Evolutionary conservation across 2,329 filamentous ascomycete genomes (phyloP).

Genomic region (Venturia carpophila): DNA sequence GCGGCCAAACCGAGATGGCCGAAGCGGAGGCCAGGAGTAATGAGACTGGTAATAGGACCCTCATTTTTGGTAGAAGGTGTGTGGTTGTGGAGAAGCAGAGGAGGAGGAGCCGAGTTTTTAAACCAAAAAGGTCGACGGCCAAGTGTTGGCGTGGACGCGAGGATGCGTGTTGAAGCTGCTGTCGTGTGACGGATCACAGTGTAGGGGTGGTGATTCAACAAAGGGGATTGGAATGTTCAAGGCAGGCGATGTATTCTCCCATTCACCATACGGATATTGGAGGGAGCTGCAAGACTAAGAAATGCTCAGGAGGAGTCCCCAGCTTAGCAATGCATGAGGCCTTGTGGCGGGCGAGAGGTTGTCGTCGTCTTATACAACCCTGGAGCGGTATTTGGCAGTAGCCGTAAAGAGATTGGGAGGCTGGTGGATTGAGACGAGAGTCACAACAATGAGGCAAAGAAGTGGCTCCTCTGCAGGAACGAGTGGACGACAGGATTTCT

Average conservation of each 20-base stretch:
- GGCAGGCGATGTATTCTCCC: neutral
- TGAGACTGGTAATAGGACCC: neutral
- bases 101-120: neutral
- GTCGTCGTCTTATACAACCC: neutral
- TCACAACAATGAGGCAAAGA: neutral
- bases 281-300: neutral
- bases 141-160: neutral
- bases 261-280: neutral
- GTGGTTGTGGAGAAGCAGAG: neutral
- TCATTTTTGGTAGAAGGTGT: neutral
- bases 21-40: slow-evolving; percentile 19
- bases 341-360: neutral
- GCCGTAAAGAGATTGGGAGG: neutral
- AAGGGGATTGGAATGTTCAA: neutral
- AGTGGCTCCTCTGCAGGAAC: neutral
- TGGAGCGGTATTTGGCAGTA: neutral
- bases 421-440: neutral
- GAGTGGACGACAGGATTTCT: neutral
- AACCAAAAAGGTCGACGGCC: neutral
- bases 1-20: slow-evolving; percentile 37
- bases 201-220: neutral
- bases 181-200: neutral
- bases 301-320: neutral
- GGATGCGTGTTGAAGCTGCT: neutral
- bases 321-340: neutral